Conservation (phyloP, 441 rosid genomes). For the Croton laevigatus region DNA sequence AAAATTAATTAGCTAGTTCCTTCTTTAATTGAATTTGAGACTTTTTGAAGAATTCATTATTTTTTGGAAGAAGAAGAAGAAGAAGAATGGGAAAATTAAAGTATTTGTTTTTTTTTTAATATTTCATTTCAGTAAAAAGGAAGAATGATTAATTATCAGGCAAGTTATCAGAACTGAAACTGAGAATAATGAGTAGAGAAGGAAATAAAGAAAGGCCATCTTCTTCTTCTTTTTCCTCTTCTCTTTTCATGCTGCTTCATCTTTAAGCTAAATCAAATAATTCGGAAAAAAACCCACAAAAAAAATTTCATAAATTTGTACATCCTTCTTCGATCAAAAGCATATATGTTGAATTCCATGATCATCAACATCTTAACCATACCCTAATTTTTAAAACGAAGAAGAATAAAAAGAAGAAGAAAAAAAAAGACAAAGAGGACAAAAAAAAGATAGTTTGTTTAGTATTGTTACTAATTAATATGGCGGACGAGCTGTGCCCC, state of each 20-base stretch:
- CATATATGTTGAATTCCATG: conserved; percentile 24
- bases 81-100: not conserved
- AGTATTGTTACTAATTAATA: conserved; percentile 37
- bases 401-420: conserved; percentile 27
- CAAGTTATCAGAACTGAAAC: conserved; percentile 28
- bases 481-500: conserved; percentile 66
- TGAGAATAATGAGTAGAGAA: not conserved
- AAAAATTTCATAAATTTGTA: conserved; percentile 36
- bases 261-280: conserved; percentile 24
- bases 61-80: not conserved
- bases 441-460: conserved; percentile 18
- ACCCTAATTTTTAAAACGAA: conserved; percentile 18
- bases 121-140: conserved; percentile 9
- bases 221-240: not conserved
- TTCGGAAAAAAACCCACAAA: conserved; percentile 1
- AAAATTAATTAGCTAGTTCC: not conserved
- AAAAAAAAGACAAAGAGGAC: conserved; percentile 8
- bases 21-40: not conserved
- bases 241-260: conserved; percentile 19
- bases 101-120: too few relatives aligned
- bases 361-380: conserved; percentile 25
- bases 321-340: conserved; percentile 46
- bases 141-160: conserved; percentile 23
- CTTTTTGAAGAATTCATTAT: not conserved
- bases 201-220: conserved; percentile 10